Base-by-base conservation (phyloP, 495 filamentous ascomycete genomes). In the Penicillium coffeae region DNA sequence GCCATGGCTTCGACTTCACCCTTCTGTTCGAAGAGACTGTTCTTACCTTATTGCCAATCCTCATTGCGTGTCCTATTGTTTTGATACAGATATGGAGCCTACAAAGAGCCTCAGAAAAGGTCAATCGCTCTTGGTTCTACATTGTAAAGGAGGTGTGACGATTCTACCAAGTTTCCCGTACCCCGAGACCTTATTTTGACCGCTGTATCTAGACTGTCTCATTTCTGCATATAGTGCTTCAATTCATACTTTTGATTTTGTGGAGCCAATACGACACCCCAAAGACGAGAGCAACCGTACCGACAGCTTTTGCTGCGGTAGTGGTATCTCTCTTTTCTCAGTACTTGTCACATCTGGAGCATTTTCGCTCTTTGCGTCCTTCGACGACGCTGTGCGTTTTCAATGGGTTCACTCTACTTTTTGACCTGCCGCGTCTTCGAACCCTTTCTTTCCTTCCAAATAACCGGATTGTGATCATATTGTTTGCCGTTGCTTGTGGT, bases 81-180 rank as follows among this genome's bases (percentile, higher is more conserved):
- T 21, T 21, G 10, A 7, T 47, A 3, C 52, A 52, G 7, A 18
- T 55, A 19, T 53, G 46, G 46, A 46, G 18, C 9, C 52, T 62
- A 13, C 40, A 12, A 10, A 7, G 9, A 3, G 46, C 39, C 2
- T 35, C 52, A 16, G 53, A 52, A n/a, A 62, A 54, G 35, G 53
- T 60, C 38, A 57, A 62, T 41, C 39, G 56, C 15, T 62, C 59
- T 45, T 59, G 52, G 59, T 25, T 54, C 15, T 59, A 62, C 16
- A 46, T 48, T 9, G 38, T 48, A 8, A 62, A 55, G 25, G 49
- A 51, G 50, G 55, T 56, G 21, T 1, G 49, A 21, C 37, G 20
- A 42, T 12, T 44, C 16, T 16, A 34, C 25, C n/a, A 13, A 36
- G n/a, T n/a, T 16, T 45, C n/a, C 16, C 20, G 12, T 19, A 20